These are phyloP conservation scores for Colletotrichum abscissum DNA, from an alignment of 2,329 filamentous ascomycete genomes.

Conservation along the genomic window DNA sequence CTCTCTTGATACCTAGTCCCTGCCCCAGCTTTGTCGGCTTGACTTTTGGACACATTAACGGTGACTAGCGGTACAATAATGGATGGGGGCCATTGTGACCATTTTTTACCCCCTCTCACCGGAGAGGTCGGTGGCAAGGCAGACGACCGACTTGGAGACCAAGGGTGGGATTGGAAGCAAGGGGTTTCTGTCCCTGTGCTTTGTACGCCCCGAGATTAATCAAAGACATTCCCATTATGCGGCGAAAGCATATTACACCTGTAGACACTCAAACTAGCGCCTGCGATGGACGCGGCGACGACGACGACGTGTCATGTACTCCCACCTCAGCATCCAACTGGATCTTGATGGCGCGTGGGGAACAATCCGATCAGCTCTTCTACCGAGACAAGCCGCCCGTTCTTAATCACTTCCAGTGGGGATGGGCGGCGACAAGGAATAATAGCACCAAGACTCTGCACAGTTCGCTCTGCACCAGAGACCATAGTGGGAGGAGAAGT, in stretches of 20 bases:
- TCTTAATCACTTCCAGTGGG: background rate
- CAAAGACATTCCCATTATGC: background rate
- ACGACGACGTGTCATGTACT: background rate
- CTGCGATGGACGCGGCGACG: background rate
- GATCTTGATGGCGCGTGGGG: background rate
- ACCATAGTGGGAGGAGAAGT: background rate
- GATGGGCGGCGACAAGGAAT: background rate
- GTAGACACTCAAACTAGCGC: background rate
- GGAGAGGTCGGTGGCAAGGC: background rate
- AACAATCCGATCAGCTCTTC: background rate
- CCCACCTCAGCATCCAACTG: background rate
- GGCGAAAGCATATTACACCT: background rate
- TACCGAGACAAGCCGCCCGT: background rate
- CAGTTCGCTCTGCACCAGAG: background rate
- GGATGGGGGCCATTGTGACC: conserved; percentile 8
- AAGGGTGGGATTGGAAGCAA: background rate
- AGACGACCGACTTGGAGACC: background rate
- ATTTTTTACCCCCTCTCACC: background rate
- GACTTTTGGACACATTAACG: conserved; percentile 6
- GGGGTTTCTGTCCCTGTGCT: background rate
- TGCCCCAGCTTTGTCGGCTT: background rate
- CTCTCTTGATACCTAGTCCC: background rate
- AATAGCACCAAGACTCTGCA: background rate
- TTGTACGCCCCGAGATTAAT: background rate
- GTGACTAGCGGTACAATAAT: conserved; percentile 4